Base-by-base conservation (phyloP, 768 basidiomycete species). In the Dioszegia hungarica region DNA sequence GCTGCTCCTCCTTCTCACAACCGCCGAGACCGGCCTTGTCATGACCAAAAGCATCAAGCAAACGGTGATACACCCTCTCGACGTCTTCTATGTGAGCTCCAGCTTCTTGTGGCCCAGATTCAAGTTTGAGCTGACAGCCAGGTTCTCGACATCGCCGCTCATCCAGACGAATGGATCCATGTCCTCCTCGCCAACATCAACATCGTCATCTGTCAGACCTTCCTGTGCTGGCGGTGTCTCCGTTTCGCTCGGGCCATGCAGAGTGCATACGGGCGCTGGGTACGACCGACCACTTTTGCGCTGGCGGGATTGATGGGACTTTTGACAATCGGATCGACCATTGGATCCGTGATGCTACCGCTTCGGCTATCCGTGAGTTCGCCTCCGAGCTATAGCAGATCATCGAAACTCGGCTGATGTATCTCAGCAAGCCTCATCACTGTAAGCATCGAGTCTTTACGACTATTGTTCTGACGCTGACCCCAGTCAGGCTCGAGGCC, bases 231-330 rank as follows among this genome's bases (percentile, higher is more conserved):
- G 34, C 43, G 54, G 3, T 37, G n/a, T 15, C 22, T 56, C 40
- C 33, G 43, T n/a, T 56, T 56, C 20, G 43, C 54, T 11, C 19
- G 44, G 11, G 54, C 43, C 5, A 56, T 56, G 54, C 29, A 25
- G n/a, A 28, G 17, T 12, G 34, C 44, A 20, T 56, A 56, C 29
- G 43, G 40, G 3, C 14, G 25, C 10, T 44, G 33, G 25, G 43
- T 38, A 19, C 24, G 28, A 28, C 24, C 17, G 17, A 29, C 34
- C 15, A 36, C 39, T 2, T 17, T 41, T 20, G 27, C 24, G 8
- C 22, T 33, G 12, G 29, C 33, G 11, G 34, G 14, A 9, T 22
- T 56, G 11, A 27, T 56, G 54, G 28, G 15, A 5, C 4, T 45
- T 5, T 14, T 41, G 2, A 44, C 36, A n/a, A 5, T 29, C 10